phyloP scores from a whole-genome alignment of 1,284 basidiomycete genomes.

The Moesziomyces globuligerus region DNA sequence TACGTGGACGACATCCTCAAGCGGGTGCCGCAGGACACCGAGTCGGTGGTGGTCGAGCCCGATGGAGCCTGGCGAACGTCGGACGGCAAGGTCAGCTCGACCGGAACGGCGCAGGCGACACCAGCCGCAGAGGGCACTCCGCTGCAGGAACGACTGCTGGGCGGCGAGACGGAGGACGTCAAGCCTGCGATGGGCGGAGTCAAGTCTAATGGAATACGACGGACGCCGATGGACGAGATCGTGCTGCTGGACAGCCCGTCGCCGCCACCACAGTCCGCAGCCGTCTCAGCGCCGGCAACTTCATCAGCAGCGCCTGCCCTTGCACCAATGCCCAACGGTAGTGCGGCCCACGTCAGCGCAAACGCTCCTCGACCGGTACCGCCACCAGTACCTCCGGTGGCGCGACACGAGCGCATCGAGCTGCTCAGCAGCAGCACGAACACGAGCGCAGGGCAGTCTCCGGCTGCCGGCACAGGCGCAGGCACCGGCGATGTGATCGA shows the following conservation, averaged over 20 bases:
- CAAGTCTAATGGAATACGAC: constrained; percentile 10
- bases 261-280: constrained; percentile 13
- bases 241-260: constrained; percentile 42
- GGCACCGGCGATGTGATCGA: constrained; percentile 38
- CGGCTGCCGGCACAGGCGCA: constrained; percentile 5
- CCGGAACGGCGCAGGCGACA: constrained; percentile 15
- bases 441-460: constrained; percentile 21
- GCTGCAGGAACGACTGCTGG: constrained; percentile 6
- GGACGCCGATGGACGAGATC: constrained; percentile 19
- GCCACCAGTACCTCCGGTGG: neutral
- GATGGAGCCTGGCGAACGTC: constrained; percentile 94
- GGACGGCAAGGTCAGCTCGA: constrained; percentile 76
- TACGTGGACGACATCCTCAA: constrained; percentile 80
- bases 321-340: neutral
- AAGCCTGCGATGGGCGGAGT: constrained; percentile 8
- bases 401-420: constrained; percentile 30
- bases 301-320: neutral
- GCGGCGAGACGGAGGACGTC: constrained; percentile 14
- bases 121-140: constrained; percentile 17
- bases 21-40: constrained; percentile 79
- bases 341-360: neutral
- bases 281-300: constrained; percentile 1
- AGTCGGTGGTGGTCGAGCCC: constrained; percentile 91
- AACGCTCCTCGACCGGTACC: neutral
- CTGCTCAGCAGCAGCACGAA: constrained; percentile 28